These are phyloP conservation scores for Mrakia frigida DNA, from an alignment of 768 basidiomycete genomes.

Conservation along the genomic window DNA sequence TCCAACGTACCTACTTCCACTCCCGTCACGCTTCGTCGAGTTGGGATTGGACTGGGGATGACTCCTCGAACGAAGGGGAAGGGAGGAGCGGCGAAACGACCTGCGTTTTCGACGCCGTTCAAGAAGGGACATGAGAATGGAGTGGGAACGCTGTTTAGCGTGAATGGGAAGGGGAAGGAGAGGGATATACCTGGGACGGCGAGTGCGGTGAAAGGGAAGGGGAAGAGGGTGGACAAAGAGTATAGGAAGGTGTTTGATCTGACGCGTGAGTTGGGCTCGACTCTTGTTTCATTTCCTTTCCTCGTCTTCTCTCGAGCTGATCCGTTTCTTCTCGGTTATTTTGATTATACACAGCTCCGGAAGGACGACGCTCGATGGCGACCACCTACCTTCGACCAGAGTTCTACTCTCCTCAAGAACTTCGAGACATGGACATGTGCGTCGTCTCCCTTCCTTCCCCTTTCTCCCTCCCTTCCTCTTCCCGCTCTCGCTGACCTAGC, in stretches of 20 bases:
- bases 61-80: background rate
- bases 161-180: background rate
- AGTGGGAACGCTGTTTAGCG: background rate
- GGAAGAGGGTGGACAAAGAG: background rate
- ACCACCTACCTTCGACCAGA: slow-evolving; percentile 26
- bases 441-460: slow-evolving; percentile 2
- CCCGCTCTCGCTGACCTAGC: background rate
- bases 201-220: slow-evolving; percentile 6
- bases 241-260: slow-evolving; percentile 15
- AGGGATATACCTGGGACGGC: background rate
- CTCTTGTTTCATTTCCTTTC: no score
- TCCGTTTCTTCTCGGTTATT: no score
- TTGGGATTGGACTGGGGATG: slow-evolving; percentile 3
- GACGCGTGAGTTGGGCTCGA: slow-evolving; percentile 18
- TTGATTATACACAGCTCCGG: background rate
- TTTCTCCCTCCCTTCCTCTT: background rate
- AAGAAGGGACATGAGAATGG: background rate
- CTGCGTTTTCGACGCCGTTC: slow-evolving; percentile 17
- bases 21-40: background rate
- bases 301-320: background rate
- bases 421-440: slow-evolving; percentile 20
- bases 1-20: background rate
- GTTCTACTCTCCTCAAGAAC: slow-evolving; percentile 20
- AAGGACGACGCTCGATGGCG: slow-evolving; percentile 13
- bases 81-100: background rate